A percentile compares a stretch with the other conserved stretches of the same genome.
Evolutionary conservation across 2,329 filamentous ascomycete species (phyloP).

Genomic region (Cordyceps tenuipes): DNA sequence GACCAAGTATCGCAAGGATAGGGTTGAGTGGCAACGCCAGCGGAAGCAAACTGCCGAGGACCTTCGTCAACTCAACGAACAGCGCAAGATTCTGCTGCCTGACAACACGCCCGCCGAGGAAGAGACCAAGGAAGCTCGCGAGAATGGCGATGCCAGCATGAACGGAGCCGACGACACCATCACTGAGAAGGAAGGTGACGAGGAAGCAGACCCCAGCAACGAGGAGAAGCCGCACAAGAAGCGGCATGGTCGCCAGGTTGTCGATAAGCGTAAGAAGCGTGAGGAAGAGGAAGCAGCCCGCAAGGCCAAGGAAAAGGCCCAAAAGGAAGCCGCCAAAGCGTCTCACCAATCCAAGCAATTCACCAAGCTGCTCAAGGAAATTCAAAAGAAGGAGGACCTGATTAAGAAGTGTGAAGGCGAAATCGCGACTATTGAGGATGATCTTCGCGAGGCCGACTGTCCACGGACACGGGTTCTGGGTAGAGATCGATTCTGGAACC

Average conservation of each 20-base stretch:
- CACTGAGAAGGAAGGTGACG: conserved; percentile 37
- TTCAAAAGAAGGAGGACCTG: conserved; percentile 74
- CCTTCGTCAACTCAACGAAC: conserved; percentile 60
- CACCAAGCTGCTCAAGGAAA: conserved; percentile 77
- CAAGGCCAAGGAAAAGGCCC: conserved; percentile 65
- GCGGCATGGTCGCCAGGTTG: conserved; percentile 47
- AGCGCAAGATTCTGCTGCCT: conserved; percentile 63
- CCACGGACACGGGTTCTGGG: conserved; percentile 82
- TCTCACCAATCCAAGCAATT: conserved; percentile 77
- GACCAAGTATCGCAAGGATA: conserved; percentile 91
- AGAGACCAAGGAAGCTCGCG: conserved; percentile 36
- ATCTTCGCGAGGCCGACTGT: conserved; percentile 88
- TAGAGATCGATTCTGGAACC: conserved; percentile 95
- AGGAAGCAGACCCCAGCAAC: conserved; percentile 60
- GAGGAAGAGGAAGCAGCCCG: conserved; percentile 67
- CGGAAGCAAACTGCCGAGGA: conserved; percentile 64
- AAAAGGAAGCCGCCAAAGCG: conserved; percentile 56
- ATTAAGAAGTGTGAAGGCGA: conserved; percentile 78
- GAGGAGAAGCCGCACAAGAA: conserved; percentile 50
- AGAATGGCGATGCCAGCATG: conserved; percentile 53
- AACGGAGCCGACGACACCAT: conserved; percentile 54
- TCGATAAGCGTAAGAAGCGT: conserved; percentile 66
- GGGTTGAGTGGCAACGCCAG: conserved; percentile 83
- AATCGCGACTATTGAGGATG: conserved; percentile 79
- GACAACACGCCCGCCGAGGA: conserved; percentile 59